Evolutionary conservation across 768 basidiomycete species (phyloP), one percentile per base, ranked within the genome.

Genomic region (Auriscalpium orientale): DNA sequence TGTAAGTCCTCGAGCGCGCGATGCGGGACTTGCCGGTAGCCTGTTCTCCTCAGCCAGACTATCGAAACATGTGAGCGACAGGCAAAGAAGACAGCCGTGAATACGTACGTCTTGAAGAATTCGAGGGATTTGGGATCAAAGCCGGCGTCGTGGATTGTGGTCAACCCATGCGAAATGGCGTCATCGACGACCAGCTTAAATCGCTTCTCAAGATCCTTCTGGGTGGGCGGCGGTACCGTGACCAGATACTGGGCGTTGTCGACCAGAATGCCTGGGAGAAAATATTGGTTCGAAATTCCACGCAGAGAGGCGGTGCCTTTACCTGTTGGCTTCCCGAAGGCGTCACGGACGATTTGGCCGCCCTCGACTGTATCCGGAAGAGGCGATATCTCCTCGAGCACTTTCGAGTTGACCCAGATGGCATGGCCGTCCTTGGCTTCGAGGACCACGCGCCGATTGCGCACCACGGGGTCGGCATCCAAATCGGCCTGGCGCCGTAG

Each of bases 351-450:
- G 53, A 95, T 87, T 37, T 87, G 64, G 5, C 94, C 94, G 7
- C 94, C 95, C 46, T 90, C 87, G 1, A 95, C 79, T 21, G 72
- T 65, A 8, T 79, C 73, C 2, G 93, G 89, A 21, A 91, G 76
- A 15, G 84, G 81, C 9, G 75, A 70, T 62, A 87, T 84, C 1
- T 64, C 61, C 55, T 77, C 71, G 3, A 95, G 71, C 2, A 84
- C 80, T 46, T 70, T 76, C 4, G 75, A 73, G 4, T 90, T 92
- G 12, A 91, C 82, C 94, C 94, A 95, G 7, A 90, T 73, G 0
- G 90, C 91, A 70, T 95, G 94, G 7, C 85, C 85, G 68, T 97
- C 94, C 57, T 94, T 89, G 66, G 91, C 83, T 60, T 88, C 85
- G 16, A 95, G 75, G 15, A 89, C 74, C 43, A 97, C 82, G 0